phyloP scores from a whole-genome alignment of 2,329 filamentous ascomycete species.

The Neopestalotiopsis clavispora region DNA sequence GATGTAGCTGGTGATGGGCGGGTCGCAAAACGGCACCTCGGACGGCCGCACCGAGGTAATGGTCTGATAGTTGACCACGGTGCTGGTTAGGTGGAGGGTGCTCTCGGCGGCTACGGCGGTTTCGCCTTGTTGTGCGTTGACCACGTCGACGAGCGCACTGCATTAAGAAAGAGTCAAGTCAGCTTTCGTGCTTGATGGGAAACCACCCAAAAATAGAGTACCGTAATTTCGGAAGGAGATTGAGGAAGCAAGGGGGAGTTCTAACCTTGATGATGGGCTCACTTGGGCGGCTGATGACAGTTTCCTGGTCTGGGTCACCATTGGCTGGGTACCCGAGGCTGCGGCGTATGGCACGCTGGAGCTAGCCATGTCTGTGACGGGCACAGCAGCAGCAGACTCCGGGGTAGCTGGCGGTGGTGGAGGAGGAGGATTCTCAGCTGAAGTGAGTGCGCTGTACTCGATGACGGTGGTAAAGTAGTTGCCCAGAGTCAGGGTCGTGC shows the following conservation, averaged over 20 bases:
- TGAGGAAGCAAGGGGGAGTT: not conserved
- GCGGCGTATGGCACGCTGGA: not conserved
- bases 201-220: not conserved
- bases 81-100: slow-evolving; percentile 5
- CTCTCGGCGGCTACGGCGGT: not conserved
- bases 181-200: not conserved
- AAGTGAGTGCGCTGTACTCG: slow-evolving; percentile 29
- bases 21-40: slow-evolving; percentile 7
- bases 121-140: not conserved
- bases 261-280: slow-evolving; percentile 11
- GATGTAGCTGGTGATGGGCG: slow-evolving; percentile 8
- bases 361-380: not conserved
- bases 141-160: not conserved
- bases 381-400: slow-evolving; percentile 8
- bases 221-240: not conserved
- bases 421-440: slow-evolving; percentile 7
- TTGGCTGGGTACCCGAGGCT: not conserved
- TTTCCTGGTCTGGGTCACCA: not conserved
- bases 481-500: slow-evolving; percentile 32
- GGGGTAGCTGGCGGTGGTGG: slow-evolving; percentile 17
- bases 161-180: not conserved
- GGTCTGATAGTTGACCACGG: slow-evolving; percentile 2
- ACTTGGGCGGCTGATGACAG: not conserved
- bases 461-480: slow-evolving; percentile 33
- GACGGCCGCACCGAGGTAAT: slow-evolving; percentile 3